Evolutionary conservation across 2,329 filamentous ascomycete genomes (phyloP).

Genomic region (Lachnellula occidentalis): DNA sequence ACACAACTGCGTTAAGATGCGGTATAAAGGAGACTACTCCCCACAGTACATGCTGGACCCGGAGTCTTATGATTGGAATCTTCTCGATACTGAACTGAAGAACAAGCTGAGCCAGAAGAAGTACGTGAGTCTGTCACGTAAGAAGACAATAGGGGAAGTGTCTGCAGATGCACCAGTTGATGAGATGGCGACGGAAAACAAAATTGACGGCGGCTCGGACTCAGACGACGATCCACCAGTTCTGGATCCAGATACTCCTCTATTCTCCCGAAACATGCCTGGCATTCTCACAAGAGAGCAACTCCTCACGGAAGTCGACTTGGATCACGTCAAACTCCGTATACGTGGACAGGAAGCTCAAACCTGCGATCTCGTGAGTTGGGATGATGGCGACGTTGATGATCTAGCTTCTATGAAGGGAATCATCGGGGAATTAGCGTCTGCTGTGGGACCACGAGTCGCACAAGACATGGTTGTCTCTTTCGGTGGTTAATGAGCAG

Average conservation of each 20-base stretch:
- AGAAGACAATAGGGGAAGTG: background rate
- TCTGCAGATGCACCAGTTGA: background rate
- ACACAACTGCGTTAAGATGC: slow-evolving; percentile 75
- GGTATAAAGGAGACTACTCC: slow-evolving; percentile 74
- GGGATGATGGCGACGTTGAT: slow-evolving; percentile 48
- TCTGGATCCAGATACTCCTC: slow-evolving; percentile 32
- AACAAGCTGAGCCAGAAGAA: slow-evolving; percentile 33
- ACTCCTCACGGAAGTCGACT: slow-evolving; percentile 45
- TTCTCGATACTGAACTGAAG: slow-evolving; percentile 49
- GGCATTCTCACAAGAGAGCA: slow-evolving; percentile 54
- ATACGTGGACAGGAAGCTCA: slow-evolving; percentile 36
- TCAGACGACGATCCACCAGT: slow-evolving; percentile 10
- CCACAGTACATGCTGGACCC: slow-evolving; percentile 72
- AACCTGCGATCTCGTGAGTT: slow-evolving; percentile 50
- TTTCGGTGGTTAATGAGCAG: slow-evolving; percentile 32
- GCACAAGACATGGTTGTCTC: slow-evolving; percentile 54
- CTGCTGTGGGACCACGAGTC: slow-evolving; percentile 58
- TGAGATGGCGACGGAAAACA: slow-evolving; percentile 8
- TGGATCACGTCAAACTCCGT: slow-evolving; percentile 52
- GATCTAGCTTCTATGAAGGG: slow-evolving; percentile 51
- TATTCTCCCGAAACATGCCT: slow-evolving; percentile 61
- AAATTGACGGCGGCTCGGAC: slow-evolving; percentile 3
- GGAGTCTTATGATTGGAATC: slow-evolving; percentile 56
- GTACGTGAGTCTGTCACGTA: slow-evolving; percentile 23
- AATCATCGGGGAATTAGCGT: slow-evolving; percentile 61